Percentiles rank a stretch among this genome's conserved stretches.
Evolutionary conservation across 805 yeast species (phyloP).

Genomic region (Saturnispora sanitii): DNA sequence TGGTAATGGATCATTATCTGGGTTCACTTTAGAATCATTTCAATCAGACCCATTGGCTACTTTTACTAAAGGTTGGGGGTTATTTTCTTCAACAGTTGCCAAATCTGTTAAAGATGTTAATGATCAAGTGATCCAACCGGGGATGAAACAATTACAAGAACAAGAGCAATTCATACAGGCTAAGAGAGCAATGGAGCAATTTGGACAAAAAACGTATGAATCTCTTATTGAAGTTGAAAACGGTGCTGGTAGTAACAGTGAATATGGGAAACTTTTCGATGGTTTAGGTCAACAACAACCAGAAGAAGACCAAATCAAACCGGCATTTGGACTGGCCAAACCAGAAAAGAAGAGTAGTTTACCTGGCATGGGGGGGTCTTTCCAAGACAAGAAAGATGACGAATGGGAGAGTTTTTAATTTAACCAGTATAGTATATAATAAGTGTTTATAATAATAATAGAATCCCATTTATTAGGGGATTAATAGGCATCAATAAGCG

Average conservation of each 20-base stretch:
- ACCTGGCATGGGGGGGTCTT: constrained; percentile 34
- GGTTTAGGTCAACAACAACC: constrained; percentile 39
- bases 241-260: constrained; percentile 35
- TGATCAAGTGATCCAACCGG: constrained; percentile 86
- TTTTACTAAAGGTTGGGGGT: constrained; percentile 85
- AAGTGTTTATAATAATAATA: no score
- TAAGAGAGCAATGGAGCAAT: constrained; percentile 88
- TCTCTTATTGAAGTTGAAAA: constrained; percentile 52
- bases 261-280: constrained; percentile 48
- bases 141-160: constrained; percentile 67
- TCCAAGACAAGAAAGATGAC: constrained; percentile 34
- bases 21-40: constrained; percentile 55
- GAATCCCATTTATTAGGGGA: no score
- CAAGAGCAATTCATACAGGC: constrained; percentile 78
- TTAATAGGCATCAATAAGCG: no score
- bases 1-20: constrained; percentile 36
- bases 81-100: constrained; percentile 76
- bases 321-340: constrained; percentile 56
- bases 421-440: not conserved
- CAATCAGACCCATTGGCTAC: constrained; percentile 89
- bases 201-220: constrained; percentile 88
- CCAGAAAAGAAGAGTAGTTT: constrained; percentile 53
- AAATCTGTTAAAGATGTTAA: constrained; percentile 80
- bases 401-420: constrained; percentile 61
- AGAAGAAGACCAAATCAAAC: constrained; percentile 33